Evolutionary conservation across 2,329 filamentous ascomycete genomes (phyloP), one percentile per base, ranked within the genome.

Genomic region (Ambrosiella cleistominuta): DNA sequence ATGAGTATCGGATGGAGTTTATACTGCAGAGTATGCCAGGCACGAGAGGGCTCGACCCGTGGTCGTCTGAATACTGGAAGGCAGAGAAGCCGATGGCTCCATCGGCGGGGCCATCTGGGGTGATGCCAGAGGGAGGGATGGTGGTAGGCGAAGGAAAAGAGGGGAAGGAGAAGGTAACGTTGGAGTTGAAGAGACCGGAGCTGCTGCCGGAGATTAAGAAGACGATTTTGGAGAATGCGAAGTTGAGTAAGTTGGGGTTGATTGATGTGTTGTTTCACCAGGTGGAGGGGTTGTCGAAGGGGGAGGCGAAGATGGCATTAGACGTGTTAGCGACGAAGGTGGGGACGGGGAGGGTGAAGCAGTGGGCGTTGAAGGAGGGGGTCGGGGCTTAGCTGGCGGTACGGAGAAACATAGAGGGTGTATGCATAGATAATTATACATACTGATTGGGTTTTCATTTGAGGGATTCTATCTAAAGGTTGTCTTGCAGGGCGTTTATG

Each of bases 1-100:
- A 80, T 60, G 73, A 76, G 7, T 87, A 85, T 69, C 80, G 77
- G 62, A 83, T 95, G 72, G 86, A 91, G 65, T 77, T 89, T 61
- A 78, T 94, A 56, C 72, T 83, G 56, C 79, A 83, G 87, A 72
- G 70, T 59, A 70, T 80, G 12, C 70, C 76, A 42, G 71, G 68
- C 70, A 82, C 70, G 53, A 68, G 68, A 53, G 67, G 70, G 7
- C 91, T 98, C 62, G 83, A 98, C 65, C 93, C 93, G 0, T 94
- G 91, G 66, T 90, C 88, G 0, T 81, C 80, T 0, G 69, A 74
- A 0, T 97, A 97, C 69, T 97, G 93, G 93, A 70, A 74, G 37
- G 63, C 70, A 15, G 71, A 69, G 61, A 42, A 54, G 52, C 57
- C 57, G 55, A 56, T 56, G 36, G 54, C 54, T n/a, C 60, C 66